Evolutionary conservation across 441 rosid genomes (phyloP).

Genomic region (Kokia cookei): DNA sequence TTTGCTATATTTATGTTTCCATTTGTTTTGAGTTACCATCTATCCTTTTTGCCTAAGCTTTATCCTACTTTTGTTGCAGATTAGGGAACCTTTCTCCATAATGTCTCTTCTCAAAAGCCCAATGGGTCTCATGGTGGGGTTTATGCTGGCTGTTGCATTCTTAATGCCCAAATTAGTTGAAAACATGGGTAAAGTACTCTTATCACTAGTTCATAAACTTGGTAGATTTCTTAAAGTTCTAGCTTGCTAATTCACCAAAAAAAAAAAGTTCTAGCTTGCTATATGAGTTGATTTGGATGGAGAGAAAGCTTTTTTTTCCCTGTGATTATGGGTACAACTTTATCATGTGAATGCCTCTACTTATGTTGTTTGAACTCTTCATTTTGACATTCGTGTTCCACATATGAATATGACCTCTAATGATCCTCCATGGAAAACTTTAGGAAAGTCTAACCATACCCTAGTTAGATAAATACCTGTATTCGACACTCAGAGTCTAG

Average conservation of each 20-base stretch:
- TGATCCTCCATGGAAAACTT: no score
- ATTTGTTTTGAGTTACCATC: constrained; percentile 6
- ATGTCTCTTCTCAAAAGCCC: constrained; percentile 89
- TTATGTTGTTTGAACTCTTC: no score
- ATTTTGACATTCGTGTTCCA: no score
- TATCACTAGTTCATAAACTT: constrained; percentile 5
- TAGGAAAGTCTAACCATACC: no score
- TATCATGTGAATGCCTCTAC: neutral
- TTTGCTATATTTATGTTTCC: constrained; percentile 1
- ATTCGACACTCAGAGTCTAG: neutral
- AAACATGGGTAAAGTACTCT: constrained; percentile 67
- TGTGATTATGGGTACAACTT: neutral
- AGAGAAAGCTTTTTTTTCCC: neutral
- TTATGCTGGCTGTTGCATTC: constrained; percentile 85
- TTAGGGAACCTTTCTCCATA: constrained; percentile 84
- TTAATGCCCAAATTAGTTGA: constrained; percentile 94
- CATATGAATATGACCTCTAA: no score
- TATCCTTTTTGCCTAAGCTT: constrained; percentile 11
- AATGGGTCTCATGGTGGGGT: constrained; percentile 97
- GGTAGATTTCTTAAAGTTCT: neutral
- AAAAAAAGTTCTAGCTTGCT: neutral
- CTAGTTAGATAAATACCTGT: no score
- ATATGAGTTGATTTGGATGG: neutral
- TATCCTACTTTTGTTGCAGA: constrained; percentile 35
- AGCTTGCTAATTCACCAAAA: neutral